Evolutionary conservation across 2,329 filamentous ascomycete genomes (phyloP).

Genomic region (Diaporthe amygdali): DNA sequence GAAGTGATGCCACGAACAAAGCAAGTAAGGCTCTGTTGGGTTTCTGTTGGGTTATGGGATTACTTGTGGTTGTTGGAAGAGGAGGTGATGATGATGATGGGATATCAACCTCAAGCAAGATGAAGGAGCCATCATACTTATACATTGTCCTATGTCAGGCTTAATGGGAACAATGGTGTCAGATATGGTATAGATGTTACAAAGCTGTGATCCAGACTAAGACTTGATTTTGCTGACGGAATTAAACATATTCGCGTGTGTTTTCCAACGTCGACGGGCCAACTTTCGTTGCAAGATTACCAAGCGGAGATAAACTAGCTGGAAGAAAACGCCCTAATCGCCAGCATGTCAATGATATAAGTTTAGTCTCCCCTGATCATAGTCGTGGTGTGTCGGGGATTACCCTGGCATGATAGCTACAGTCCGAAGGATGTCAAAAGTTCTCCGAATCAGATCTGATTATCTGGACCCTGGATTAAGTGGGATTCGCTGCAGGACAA

Average conservation of each 20-base stretch:
- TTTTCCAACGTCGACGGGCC: constrained; percentile 1
- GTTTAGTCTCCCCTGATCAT: background rate
- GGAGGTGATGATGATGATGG: no score
- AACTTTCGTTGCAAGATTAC: constrained; percentile 19
- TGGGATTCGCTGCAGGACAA: background rate
- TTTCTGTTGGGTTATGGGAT: background rate
- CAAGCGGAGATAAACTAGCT: constrained; percentile 6
- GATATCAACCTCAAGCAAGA: background rate
- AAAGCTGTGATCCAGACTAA: background rate
- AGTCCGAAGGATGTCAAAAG: background rate
- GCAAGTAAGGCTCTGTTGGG: background rate
- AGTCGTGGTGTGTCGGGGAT: background rate
- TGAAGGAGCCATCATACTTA: background rate
- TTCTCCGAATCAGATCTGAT: background rate
- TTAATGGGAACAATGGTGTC: background rate
- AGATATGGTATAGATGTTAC: background rate
- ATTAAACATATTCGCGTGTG: constrained; percentile 8
- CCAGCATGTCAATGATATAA: background rate
- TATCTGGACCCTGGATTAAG: background rate
- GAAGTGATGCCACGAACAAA: background rate
- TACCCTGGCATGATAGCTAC: background rate
- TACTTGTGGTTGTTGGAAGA: background rate
- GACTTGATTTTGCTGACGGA: constrained; percentile 13
- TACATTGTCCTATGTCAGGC: background rate
- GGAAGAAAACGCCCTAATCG: background rate